A percentile compares a stretch with the other conserved stretches of the same genome.
Evolutionary conservation across 2,329 filamentous ascomycete genomes (phyloP).

Genomic region (Aspergillus piperis): DNA sequence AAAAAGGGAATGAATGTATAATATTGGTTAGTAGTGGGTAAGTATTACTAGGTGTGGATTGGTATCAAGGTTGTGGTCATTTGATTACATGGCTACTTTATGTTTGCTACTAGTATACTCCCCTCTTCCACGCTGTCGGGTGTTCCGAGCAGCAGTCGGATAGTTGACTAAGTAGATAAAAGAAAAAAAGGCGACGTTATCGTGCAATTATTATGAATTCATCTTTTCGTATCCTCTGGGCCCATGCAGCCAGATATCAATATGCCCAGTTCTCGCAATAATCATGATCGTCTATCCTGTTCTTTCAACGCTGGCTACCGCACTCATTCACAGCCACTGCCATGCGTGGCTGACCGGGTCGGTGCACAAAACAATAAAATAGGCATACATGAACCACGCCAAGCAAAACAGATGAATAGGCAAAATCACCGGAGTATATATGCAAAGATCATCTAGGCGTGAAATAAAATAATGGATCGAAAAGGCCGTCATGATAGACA

Average conservation of each 20-base stretch:
- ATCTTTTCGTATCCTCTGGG: not conserved
- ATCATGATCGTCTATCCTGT: slow-evolving; percentile 8
- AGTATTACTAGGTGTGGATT: no score
- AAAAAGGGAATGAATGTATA: no score
- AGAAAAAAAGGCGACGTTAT: no score
- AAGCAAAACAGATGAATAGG: slow-evolving; percentile 17
- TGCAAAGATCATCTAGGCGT: slow-evolving; percentile 32
- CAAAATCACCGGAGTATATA: slow-evolving; percentile 27
- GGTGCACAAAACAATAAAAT: slow-evolving; percentile 12
- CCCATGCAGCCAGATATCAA: not conserved
- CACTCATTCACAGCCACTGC: slow-evolving; percentile 8
- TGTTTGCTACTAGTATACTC: not conserved
- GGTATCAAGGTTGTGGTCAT: no score
- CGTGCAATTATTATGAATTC: not conserved
- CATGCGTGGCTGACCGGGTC: slow-evolving; percentile 8
- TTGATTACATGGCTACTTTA: no score
- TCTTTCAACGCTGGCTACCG: slow-evolving; percentile 1
- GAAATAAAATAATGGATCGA: slow-evolving; percentile 20
- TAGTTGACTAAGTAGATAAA: no score
- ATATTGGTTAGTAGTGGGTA: no score
- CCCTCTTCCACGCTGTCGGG: not conserved
- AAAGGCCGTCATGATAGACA: slow-evolving; percentile 21
- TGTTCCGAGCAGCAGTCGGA: not conserved
- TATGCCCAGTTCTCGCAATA: not conserved
- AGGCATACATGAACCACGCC: slow-evolving; percentile 27